These are phyloP conservation scores for Umbilicus rupestris DNA, from an alignment of 164 flowering plant species.

Conservation along the genomic window DNA sequence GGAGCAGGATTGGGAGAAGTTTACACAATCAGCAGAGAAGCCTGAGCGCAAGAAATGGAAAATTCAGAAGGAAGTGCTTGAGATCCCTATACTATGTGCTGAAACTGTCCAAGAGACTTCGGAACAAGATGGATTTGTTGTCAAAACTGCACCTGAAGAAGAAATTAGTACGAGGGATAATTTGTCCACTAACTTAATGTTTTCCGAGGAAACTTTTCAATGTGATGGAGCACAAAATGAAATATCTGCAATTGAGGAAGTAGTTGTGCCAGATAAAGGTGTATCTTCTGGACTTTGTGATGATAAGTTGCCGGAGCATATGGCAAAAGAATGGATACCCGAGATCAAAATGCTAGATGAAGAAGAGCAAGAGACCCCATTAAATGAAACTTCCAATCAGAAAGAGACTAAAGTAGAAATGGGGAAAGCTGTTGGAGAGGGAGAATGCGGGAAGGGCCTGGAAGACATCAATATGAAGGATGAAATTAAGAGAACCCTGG, in stretches of 20 bases:
- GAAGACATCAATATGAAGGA: slow-evolving; percentile 10
- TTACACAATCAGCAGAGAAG: slow-evolving; percentile 8
- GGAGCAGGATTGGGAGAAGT: slow-evolving; percentile 3
- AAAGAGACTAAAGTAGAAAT: slow-evolving; percentile 7
- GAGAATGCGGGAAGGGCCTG: slow-evolving; percentile 4
- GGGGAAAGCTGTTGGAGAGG: slow-evolving; percentile 7
- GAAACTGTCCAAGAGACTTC: slow-evolving; percentile 6
- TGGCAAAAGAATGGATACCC: not conserved
- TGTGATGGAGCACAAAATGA: slow-evolving; percentile 9
- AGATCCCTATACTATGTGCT: slow-evolving; percentile 8
- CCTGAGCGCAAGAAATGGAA: slow-evolving; percentile 12
- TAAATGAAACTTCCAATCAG: not conserved
- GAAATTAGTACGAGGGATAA: slow-evolving; percentile 7
- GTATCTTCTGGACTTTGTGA: not conserved
- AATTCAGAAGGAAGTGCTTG: slow-evolving; percentile 5
- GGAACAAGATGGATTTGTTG: slow-evolving; percentile 11
- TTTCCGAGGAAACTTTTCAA: slow-evolving; percentile 5
- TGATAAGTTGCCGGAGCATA: not conserved
- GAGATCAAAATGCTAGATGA: not conserved
- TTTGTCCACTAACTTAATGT: not conserved
- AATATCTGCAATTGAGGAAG: too few species aligned
- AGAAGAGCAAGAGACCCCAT: not conserved
- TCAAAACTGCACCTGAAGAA: not conserved
- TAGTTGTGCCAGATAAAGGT: not conserved
- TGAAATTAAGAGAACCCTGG: slow-evolving; percentile 3